Conservation (phyloP, 805 yeast species). For the Lipomyces mesembrius region DNA sequence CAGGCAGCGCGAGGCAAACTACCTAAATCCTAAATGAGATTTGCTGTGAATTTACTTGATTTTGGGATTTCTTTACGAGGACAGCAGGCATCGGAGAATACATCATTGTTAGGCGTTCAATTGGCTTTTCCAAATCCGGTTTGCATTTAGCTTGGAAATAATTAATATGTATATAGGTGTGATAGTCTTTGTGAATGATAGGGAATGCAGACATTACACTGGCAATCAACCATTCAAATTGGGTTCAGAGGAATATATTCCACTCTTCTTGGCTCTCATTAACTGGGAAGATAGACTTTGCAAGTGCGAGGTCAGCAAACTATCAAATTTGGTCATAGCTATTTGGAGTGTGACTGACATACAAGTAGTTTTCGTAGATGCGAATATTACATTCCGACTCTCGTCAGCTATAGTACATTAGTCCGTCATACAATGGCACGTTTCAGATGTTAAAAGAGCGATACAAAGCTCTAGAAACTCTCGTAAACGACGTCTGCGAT, state of each 20-base stretch:
- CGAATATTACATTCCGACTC: not conserved
- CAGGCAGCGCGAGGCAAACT: conserved; percentile 23
- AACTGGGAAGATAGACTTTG: conserved; percentile 8
- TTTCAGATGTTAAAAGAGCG: conserved; percentile 23
- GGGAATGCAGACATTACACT: not conserved
- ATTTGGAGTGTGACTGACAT: not conserved
- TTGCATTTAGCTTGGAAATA: not conserved
- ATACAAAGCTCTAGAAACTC: conserved; percentile 26
- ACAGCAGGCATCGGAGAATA: not conserved
- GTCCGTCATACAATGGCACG: not conserved
- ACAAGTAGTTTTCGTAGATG: not conserved
- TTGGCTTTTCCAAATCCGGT: not conserved
- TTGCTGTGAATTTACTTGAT: not conserved
- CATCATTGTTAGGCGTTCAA: not conserved
- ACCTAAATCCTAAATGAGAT: conserved; percentile 18
- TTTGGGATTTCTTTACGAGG: not conserved
- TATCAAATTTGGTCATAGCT: not conserved
- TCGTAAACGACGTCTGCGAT: conserved; percentile 21
- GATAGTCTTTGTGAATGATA: not conserved
- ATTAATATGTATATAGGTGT: not conserved
- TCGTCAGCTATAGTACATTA: not conserved
- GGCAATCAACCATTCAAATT: conserved; percentile 3
- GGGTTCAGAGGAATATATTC: conserved; percentile 5
- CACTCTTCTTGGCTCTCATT: conserved; percentile 12
- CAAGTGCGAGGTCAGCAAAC: not conserved